phyloP scores from a whole-genome alignment of 352 stramenopile species.

The Pythium utonaiense region DNA sequence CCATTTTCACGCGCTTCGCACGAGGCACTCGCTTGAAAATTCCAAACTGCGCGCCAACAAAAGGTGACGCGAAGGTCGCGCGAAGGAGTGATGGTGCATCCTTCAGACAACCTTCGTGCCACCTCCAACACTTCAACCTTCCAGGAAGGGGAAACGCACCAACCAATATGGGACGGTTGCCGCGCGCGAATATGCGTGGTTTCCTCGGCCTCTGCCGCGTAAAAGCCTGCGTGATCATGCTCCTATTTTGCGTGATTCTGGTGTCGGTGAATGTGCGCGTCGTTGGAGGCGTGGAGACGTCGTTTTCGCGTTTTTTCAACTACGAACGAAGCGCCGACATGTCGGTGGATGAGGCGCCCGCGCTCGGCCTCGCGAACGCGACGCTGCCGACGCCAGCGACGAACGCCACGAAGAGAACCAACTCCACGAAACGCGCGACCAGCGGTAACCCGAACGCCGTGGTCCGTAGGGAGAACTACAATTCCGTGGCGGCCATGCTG shows the following conservation, averaged over 20 bases:
- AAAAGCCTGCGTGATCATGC: not conserved
- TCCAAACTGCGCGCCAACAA: constrained; percentile 21
- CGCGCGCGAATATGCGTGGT: not conserved
- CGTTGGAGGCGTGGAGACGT: constrained; percentile 12
- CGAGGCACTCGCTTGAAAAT: constrained; percentile 14
- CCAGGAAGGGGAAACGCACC: not conserved
- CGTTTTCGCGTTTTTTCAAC: constrained; percentile 18
- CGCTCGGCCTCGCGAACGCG: not conserved
- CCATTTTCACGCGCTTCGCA: constrained; percentile 36
- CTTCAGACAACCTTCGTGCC: constrained; percentile 13
- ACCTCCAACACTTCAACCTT: constrained; percentile 14
- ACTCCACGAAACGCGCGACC: not conserved
- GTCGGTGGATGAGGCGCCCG: not conserved
- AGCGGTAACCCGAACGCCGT: not conserved
- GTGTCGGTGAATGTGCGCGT: not conserved
- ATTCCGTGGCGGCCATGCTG: constrained; percentile 20
- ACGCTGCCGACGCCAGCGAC: not conserved
- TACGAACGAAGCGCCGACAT: constrained; percentile 13
- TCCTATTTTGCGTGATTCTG: not conserved
- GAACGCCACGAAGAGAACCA: not conserved
- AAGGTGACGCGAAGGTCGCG: constrained; percentile 16
- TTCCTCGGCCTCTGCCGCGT: not conserved
- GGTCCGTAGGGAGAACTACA: constrained; percentile 1
- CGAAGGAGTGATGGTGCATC: constrained; percentile 3
- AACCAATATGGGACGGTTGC: not conserved